Evolutionary conservation across 495 filamentous ascomycete genomes (phyloP).

Genomic region (Aspergillus sparsus): DNA sequence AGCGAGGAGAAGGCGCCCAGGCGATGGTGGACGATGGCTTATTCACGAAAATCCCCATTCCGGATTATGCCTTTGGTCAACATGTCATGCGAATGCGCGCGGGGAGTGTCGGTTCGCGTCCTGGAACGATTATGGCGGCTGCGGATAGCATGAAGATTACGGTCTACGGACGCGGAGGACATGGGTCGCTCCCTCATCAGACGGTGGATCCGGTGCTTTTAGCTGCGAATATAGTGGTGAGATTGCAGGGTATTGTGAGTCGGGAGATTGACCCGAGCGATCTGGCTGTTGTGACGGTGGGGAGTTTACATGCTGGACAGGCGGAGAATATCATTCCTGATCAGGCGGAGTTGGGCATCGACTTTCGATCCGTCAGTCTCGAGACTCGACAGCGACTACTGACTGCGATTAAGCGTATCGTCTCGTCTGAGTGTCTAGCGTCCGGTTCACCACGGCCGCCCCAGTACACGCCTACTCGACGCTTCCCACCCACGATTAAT

Average conservation of each 20-base stretch:
- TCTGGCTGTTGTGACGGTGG: constrained; percentile 53
- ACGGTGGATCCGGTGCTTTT: constrained; percentile 54
- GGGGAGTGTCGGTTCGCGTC: constrained; percentile 41
- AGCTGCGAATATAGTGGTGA: constrained; percentile 49
- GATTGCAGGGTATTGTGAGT: constrained; percentile 54
- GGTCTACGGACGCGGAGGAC: constrained; percentile 53
- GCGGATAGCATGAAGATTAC: constrained; percentile 54
- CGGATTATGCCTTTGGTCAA: constrained; percentile 53
- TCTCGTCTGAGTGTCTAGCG: constrained; percentile 52
- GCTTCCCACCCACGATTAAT: constrained; percentile 50
- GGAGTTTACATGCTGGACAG: constrained; percentile 51
- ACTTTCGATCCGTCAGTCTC: constrained; percentile 47
- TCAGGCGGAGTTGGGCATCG: constrained; percentile 47
- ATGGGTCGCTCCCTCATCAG: constrained; percentile 53
- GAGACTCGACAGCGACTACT: constrained; percentile 43
- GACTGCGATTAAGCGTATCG: constrained; percentile 45
- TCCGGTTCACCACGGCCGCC: constrained; percentile 49
- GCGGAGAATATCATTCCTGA: constrained; percentile 57
- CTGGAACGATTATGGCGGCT: constrained; percentile 48
- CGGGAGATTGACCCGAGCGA: constrained; percentile 52
- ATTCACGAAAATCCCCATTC: constrained; percentile 48
- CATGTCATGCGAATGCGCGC: constrained; percentile 53
- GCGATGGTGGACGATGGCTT: constrained; percentile 57
- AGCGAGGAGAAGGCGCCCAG: constrained; percentile 51
- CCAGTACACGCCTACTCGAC: constrained; percentile 42